Evolutionary conservation across 2,329 filamentous ascomycete species (phyloP), one percentile per base, ranked within the genome.

Genomic region (Madurella fahalii): DNA sequence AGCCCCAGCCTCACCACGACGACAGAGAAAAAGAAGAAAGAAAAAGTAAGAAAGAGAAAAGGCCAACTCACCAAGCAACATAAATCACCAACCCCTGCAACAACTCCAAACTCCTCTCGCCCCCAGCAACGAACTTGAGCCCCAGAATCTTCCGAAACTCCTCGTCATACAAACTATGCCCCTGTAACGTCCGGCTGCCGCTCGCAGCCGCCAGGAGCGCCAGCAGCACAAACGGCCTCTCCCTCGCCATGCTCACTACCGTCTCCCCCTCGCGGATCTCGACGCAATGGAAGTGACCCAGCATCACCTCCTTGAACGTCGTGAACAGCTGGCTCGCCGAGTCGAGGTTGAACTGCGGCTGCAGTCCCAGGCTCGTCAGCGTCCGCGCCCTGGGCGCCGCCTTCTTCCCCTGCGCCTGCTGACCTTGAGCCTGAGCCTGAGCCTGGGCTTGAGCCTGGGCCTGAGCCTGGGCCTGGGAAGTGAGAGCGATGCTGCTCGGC

Each of bases 71-170:
- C 82, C 82, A 85, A 16, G 75, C 71, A 47, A 78, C 75, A 57
- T 84, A 84, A 5, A 84, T 73, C 25, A 84, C 67, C 17, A 84
- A 66, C 2, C 81, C 81, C 58, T 82, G 78, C 1, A 85, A 64
- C 15, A 84, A 60, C 59, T 85, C 80, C 18, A 84, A 55, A 12
- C 73, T 81, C 53, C 79, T 75, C 68, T 85, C 81, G 0, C 81
- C 80, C 2, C 77, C 74, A 0, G 81, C 73, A 0, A 85, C 77
- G 40, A 81, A 77, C 64, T 80, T 83, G 43, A 80, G 69, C 1
- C 74, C 79, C n/a, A 83, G 61, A 0, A 81, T 72, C 61, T 81
- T 82, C 31, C 79, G 71, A 48, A 84, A 80, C 65, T 84, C 81
- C 47, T 78, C 75, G 30, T 83, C 81, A 43, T 84, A 81, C 2